Base-by-base conservation (phyloP, 2,329 filamentous ascomycete species). In the Aspergillus pseudonomiae region DNA sequence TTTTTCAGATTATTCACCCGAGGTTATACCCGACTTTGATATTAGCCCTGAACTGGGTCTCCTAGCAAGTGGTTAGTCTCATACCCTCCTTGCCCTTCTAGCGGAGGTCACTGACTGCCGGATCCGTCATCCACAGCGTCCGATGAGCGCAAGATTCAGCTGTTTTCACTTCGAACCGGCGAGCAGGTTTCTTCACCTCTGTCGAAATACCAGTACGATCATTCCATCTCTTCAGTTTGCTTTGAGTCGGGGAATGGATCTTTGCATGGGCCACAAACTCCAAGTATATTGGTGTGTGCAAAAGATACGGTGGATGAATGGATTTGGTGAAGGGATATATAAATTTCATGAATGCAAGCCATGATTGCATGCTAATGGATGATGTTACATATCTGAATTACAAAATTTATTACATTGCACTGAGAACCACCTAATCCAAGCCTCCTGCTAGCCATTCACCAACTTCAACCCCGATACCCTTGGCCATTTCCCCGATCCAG, bases 401-500 rank as follows among this genome's bases (percentile, higher is more conserved):
- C 21, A 36, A 46, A 26, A 11, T 32, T 6, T 45, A 58, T 48
- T 36, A 32, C 19, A 48, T 48, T 58, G 30, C 32, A 39, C 5
- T 34, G 28, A 19, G 24, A 26, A 39, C n/a, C 10, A 32, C 36
- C 67, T 62, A 79, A 66, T 79, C 77, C 64, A 79, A 62, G 19
- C 77, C 77, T 60, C 77, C 77, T 16, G 76, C 77, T 46, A 79
- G 65, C 77, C 77, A 80, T 63, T 82, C 80, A 21, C 80, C 80
- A 66, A 82, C 79, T 63, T 80, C 79, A 57, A 82, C 76, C 9
- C 79, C 78, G 65, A 83, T 77, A 0, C 75, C 77, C 67, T 78
- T 79, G 3, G 79, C 80, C 71, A 82, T 67, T 45, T 79, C 78
- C 6, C 77, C 79, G 53, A 83, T 78, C 79, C 80, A 82, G 55